phyloP scores from a whole-genome alignment of 495 filamentous ascomycete genomes.

The Aspergillus funiculosus region DNA sequence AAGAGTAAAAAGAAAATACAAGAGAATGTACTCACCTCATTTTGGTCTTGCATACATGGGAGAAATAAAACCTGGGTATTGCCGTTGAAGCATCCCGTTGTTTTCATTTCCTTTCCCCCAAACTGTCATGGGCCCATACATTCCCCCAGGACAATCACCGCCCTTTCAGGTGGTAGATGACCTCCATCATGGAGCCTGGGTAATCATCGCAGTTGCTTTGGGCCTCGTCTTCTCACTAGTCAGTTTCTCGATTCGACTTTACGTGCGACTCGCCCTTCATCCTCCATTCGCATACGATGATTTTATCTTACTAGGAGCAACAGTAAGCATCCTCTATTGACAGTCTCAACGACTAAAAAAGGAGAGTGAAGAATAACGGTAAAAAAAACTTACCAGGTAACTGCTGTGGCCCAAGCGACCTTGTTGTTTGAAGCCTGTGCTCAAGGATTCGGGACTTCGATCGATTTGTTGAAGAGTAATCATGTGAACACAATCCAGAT shows the following conservation, averaged over 20 bases:
- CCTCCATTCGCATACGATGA: conserved; percentile 39
- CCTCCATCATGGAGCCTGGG: conserved; percentile 37
- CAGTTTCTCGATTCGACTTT: conserved; percentile 41
- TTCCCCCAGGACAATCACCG: conserved; percentile 35
- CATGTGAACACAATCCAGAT: conserved; percentile 33
- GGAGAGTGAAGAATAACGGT: background rate
- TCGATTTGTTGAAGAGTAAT: conserved; percentile 25
- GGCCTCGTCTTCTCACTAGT: conserved; percentile 44
- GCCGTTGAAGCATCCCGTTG: background rate
- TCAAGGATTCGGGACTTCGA: conserved; percentile 39
- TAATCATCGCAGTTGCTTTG: conserved; percentile 45
- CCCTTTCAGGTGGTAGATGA: conserved; percentile 39
- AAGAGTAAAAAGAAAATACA: conserved; percentile 1
- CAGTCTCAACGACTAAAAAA: background rate
- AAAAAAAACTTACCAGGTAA: conserved; percentile 19
- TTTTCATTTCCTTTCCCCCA: background rate
- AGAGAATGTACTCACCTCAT: background rate
- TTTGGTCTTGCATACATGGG: conserved; percentile 1
- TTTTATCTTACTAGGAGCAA: conserved; percentile 32
- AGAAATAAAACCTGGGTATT: conserved; percentile 8
- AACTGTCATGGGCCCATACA: conserved; percentile 27
- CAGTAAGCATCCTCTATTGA: conserved; percentile 23
- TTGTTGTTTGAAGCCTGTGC: conserved; percentile 33
- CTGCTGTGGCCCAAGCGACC: conserved; percentile 32
- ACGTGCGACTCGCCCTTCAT: conserved; percentile 36